Percentiles rank a stretch among this genome's conserved stretches.
phyloP scores from a whole-genome alignment of 345 rosid genomes.

The Moricandia moricandioides region DNA sequence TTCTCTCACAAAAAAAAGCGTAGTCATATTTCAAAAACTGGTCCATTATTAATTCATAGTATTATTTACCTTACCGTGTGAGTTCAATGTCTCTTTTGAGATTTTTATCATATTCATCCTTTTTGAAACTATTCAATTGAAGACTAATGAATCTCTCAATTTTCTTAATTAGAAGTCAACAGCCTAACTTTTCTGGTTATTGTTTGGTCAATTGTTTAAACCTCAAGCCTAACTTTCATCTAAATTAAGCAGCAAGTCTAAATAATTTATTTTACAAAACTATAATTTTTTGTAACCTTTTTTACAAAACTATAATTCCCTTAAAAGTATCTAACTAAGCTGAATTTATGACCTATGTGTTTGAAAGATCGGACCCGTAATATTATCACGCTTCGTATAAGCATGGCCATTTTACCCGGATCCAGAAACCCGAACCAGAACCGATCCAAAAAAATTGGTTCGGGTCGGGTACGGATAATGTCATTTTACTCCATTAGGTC shows the following conservation, averaged over 20 bases:
- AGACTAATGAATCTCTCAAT: neutral
- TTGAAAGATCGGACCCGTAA: conserved; percentile 1
- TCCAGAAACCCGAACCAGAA: too few relatives aligned
- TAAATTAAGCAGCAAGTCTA: neutral
- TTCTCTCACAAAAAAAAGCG: neutral
- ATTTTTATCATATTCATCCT: neutral
- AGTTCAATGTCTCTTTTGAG: conserved; percentile 9
- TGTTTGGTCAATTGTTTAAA: conserved; percentile 17
- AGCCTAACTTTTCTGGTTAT: conserved; percentile 1
- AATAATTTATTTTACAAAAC: neutral
- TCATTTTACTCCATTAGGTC: too few relatives aligned
- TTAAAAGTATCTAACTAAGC: neutral
- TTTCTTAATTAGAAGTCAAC: neutral
- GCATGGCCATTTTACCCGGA: too few relatives aligned
- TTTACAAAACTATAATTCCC: neutral
- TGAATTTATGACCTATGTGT: conserved; percentile 3
- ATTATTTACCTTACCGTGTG: neutral
- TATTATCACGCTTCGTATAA: conserved; percentile 12
- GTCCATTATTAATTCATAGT: neutral
- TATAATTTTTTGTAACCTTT: too few relatives aligned
- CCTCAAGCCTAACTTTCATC: conserved; percentile 19
- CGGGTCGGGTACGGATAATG: too few relatives aligned
- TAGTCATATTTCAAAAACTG: neutral
- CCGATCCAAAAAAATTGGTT: too few relatives aligned
- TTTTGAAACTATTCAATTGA: neutral